Percentiles rank a stretch among this genome's conserved stretches.
Evolutionary conservation across 176 grass and related monocot species (phyloP).

Genomic region (Leersia perrieri): DNA sequence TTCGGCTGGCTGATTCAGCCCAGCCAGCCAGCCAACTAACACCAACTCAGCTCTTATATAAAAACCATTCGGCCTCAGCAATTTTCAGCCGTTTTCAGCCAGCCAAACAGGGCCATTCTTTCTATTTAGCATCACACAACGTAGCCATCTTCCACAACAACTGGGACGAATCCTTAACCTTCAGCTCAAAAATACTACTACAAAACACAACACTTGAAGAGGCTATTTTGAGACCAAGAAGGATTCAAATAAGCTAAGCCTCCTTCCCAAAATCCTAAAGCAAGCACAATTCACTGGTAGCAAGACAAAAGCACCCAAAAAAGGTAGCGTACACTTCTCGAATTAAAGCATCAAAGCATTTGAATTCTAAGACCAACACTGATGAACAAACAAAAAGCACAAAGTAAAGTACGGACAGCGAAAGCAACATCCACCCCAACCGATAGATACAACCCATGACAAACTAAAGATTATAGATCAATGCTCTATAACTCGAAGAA

Average conservation of each 20-base stretch:
- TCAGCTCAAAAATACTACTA: not conserved
- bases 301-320: not conserved
- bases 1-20: no score
- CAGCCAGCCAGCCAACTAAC: no score
- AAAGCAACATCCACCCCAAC: constrained; percentile 1
- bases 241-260: not conserved
- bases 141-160: not conserved
- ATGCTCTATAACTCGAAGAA: constrained; percentile 1
- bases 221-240: not conserved
- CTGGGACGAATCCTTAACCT: not conserved
- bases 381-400: constrained; percentile 25
- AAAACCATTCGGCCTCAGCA: no score
- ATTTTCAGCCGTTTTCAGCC: no score
- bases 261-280: not conserved
- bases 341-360: constrained; percentile 1
- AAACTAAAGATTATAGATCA: not conserved
- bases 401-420: not conserved
- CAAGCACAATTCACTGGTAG: no score
- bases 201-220: not conserved
- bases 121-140: not conserved
- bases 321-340: not conserved
- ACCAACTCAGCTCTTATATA: no score
- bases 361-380: constrained; percentile 2
- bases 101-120: no score
- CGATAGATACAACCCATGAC: constrained; percentile 3